Base-by-base conservation (phyloP, 2,329 filamentous ascomycete genomes). In the Penicillium olsonii region DNA sequence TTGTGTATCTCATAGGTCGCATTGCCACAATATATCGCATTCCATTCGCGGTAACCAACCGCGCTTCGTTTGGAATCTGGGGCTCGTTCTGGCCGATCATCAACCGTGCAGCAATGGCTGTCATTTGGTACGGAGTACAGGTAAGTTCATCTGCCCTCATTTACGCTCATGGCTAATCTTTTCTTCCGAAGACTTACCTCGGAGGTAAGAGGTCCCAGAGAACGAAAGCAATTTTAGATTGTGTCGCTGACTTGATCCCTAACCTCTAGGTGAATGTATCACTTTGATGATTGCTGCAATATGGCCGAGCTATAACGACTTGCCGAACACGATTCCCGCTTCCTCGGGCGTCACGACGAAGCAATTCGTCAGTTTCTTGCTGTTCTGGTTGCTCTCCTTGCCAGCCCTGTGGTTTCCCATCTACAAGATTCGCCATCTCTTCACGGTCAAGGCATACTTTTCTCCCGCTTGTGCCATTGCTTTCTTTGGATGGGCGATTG, bases 401-500 rank as follows among this genome's bases (percentile, higher is more conserved):
- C 69, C 71, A 0, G 62, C 72, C 15, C 62, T 73, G 4, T 67
- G 63, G 48, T 68, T 70, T 51, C 68, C 68, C 31, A 59, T 67
- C 2, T 62, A 72, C 37, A 69, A 68, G 17, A 54, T 68, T 15
- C 52, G 58, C 7, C 57, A 52, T 31, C 56, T 69, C 33, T 68
- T 67, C 44, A 56, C 59, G 9, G 49, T 55, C 31, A 68, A 66
- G 43, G 51, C 19, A 2, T 76, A 24, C 68, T 70, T 8, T 73
- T 82, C 12, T 79, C 80, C 8, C 64, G 42, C 52, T 27, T 56
- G 48, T 50, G 45, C 48, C n/a, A 52, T 79, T 14, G 77, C 78
- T 2, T 81, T 79, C 47, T 72, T 85, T 41, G 81, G 76, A 2
- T 81, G 80, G 27, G 74, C 84, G 61, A 78, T 81, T 39, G 85